Evolutionary conservation across 139 green algal species (phyloP), one percentile per base, ranked within the genome.

Genomic region (Chlamydomonas asymmetrica): DNA sequence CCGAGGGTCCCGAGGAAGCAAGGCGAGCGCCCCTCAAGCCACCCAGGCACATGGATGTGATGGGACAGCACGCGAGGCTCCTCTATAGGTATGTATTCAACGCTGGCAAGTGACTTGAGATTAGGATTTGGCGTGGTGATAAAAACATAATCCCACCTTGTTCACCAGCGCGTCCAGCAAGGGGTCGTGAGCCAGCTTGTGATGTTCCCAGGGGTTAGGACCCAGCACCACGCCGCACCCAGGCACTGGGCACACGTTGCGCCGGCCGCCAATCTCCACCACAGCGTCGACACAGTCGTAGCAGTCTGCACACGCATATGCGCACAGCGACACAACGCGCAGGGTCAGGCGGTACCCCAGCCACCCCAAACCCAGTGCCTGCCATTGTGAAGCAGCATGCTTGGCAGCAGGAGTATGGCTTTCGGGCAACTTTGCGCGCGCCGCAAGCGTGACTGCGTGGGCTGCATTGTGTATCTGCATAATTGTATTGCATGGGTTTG

Each of bases 251-350:
- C 81, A 87, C 29, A 70, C 45, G 66, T 87, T 86, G 41, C 60
- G 66, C 5, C 60, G 57, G 71, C 80, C 80, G 39, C 80, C 80
- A 18, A 86, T 77, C 2, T 67, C 66, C 38, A 86, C 70, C 3
- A 63, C 45, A 25, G 61, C 32, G 29, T 86, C 71, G 32, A 85
- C 67, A 41, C 80, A 82, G 59, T 85, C 80, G 29, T 85, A 85
- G 59, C 80, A 82, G 25, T 73, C 80, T 85, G 70, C 73, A 35
- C n/a, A n/a, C n/a, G n/a, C n/a, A n/a, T n/a, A n/a, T n/a, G n/a
- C n/a, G 13, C 10, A 22, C 57, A 64, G 57, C 57, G 20, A 64
- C 9, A 8, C 57, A 39, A 20, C 9, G 18, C 8, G 57, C 57
- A 22, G 29, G 57, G 25, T 10, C 13, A 37, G n/a, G n/a, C n/a